Evolutionary conservation across 352 stramenopile species (phyloP).

Genomic region (Saprolegnia parasitica): DNA sequence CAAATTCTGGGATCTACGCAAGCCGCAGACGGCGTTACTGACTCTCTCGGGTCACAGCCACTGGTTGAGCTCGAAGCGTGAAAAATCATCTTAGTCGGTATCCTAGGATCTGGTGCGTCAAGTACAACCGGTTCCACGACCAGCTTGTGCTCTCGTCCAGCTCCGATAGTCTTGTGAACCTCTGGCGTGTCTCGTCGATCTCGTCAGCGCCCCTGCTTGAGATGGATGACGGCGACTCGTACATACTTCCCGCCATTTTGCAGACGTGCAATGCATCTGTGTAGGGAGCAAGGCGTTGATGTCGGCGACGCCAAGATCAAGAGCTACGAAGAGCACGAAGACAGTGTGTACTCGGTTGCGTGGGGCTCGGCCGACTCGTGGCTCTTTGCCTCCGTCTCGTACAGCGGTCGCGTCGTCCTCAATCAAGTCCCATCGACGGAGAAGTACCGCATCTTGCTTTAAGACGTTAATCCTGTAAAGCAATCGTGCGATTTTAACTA

Average conservation of each 20-base stretch:
- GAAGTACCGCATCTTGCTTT: slow-evolving; percentile 99
- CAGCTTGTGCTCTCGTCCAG: slow-evolving; percentile 93
- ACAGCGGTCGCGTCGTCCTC: slow-evolving; percentile 92
- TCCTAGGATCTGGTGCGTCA: slow-evolving; percentile 60
- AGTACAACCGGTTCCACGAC: slow-evolving; percentile 99
- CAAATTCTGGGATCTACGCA: slow-evolving; percentile 97
- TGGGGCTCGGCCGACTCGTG: slow-evolving; percentile 95
- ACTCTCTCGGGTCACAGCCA: slow-evolving; percentile 88
- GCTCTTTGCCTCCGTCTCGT: slow-evolving; percentile 94
- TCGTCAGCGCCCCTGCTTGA: slow-evolving; percentile 95
- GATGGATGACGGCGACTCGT: slow-evolving; percentile 75
- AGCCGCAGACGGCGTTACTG: slow-evolving; percentile 69
- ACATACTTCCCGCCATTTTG: slow-evolving; percentile 21
- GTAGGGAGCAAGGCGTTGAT: slow-evolving; percentile 50
- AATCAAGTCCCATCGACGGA: slow-evolving; percentile 97
- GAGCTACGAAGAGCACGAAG: slow-evolving; percentile 92
- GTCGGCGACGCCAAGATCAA: slow-evolving; percentile 70
- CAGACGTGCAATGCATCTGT: slow-evolving; percentile 38
- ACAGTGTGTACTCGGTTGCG: slow-evolving; percentile 89
- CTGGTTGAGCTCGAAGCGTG: slow-evolving; percentile 41
- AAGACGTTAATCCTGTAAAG: slow-evolving; percentile 16
- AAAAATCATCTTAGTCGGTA: not conserved
- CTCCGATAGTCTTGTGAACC: slow-evolving; percentile 89
- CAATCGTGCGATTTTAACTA: slow-evolving; percentile 6
- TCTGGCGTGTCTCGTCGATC: slow-evolving; percentile 96